A percentile compares a stretch with the other conserved stretches of the same genome.
phyloP scores from a whole-genome alignment of 345 rosid genomes.

The Salix purpurea region DNA sequence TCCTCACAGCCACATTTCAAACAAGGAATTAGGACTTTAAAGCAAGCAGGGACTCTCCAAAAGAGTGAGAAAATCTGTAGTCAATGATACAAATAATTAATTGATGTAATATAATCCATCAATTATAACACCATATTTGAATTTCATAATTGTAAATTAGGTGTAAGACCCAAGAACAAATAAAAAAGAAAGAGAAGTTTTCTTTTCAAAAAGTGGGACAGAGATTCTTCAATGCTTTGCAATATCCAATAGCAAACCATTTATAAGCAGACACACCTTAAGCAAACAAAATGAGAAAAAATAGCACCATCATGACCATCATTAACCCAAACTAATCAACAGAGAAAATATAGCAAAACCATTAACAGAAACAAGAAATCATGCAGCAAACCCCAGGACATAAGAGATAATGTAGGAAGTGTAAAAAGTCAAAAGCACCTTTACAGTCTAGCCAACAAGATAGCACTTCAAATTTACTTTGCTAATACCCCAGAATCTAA shows the following conservation, averaged over 20 bases:
- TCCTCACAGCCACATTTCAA: not conserved
- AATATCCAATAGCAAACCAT: not conserved
- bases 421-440: not conserved
- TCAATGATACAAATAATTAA: not conserved
- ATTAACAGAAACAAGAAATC: not conserved
- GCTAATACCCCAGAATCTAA: not conserved
- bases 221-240: not conserved
- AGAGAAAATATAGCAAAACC: not conserved
- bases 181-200: not conserved
- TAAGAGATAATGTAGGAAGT: not conserved
- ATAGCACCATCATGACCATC: not conserved
- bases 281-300: not conserved
- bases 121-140: not conserved
- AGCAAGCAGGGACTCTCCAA: not conserved
- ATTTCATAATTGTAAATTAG: not conserved
- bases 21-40: not conserved
- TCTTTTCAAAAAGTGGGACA: not conserved
- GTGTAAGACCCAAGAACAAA: not conserved
- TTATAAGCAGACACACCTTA: not conserved
- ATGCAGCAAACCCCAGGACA: not conserved
- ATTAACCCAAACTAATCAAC: not conserved
- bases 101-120: not conserved
- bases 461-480: not conserved
- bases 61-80: not conserved
- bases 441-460: not conserved